These are phyloP conservation scores for Meyerozyma sp. DNA, from an alignment of 1,139 yeast genomes.

Conservation along the genomic window DNA sequence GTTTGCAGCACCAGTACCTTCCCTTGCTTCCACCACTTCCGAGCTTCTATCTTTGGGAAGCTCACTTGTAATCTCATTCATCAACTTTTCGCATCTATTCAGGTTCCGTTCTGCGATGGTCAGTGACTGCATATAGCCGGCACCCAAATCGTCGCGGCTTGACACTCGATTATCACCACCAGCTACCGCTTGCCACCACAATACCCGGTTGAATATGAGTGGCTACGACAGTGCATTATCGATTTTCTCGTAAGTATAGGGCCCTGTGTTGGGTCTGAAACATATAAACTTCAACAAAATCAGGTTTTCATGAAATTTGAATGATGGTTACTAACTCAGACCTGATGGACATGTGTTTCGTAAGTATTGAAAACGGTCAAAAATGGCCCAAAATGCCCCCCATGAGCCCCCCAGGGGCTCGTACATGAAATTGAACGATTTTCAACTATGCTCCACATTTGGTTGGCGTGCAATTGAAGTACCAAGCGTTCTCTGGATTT, in stretches of 20 bases:
- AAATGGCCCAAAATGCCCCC: neutral
- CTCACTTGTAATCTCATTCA: no score
- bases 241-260: constrained; percentile 75
- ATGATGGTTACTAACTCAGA: constrained; percentile 26
- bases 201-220: constrained; percentile 51
- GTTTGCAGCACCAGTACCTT: neutral
- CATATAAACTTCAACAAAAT: no score
- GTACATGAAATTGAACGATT: no score
- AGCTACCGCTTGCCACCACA: constrained; percentile 1
- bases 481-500: neutral
- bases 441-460: no score
- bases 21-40: neutral
- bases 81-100: neutral
- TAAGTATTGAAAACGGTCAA: constrained; percentile 24
- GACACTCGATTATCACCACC: neutral
- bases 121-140: neutral
- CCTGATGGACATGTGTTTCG: constrained; percentile 99
- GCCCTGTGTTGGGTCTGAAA: neutral
- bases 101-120: neutral
- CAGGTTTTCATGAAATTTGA: neutral
- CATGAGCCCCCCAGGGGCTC: neutral
- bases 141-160: neutral
- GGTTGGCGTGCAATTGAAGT: neutral
- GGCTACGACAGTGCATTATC: constrained; percentile 99
- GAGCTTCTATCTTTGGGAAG: no score